phyloP scores from a whole-genome alignment of 2,329 filamentous ascomycete genomes.

The Pseudonectria buxi region DNA sequence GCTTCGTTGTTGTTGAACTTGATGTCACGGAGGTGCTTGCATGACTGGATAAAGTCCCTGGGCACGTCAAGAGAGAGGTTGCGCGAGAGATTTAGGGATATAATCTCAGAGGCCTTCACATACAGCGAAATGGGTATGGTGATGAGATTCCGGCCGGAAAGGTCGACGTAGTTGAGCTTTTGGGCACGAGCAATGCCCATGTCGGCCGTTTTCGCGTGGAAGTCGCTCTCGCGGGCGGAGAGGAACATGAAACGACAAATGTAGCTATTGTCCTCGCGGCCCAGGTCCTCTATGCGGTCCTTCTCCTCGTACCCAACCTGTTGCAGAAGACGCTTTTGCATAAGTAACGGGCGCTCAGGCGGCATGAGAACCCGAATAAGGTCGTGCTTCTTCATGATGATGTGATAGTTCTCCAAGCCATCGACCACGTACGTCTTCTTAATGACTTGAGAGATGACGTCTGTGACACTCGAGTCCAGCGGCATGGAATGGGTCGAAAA shows the following conservation, averaged over 20 bases:
- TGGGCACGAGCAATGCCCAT: constrained; percentile 74
- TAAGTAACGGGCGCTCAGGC: constrained; percentile 74
- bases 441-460: constrained; percentile 82
- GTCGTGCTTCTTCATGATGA: constrained; percentile 90
- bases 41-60: constrained; percentile 92
- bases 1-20: constrained; percentile 95
- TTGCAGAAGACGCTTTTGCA: constrained; percentile 86
- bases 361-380: constrained; percentile 73
- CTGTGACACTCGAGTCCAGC: constrained; percentile 75
- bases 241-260: constrained; percentile 93
- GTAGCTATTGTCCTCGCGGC: constrained; percentile 95
- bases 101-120: constrained; percentile 84
- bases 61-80: constrained; percentile 91
- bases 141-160: constrained; percentile 82
- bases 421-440: constrained; percentile 93
- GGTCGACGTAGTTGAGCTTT: constrained; percentile 90
- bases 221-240: constrained; percentile 80
- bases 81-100: constrained; percentile 85
- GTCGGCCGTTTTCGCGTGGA: constrained; percentile 62
- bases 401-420: constrained; percentile 87
- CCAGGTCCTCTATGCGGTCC: constrained; percentile 86
- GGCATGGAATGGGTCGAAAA: constrained; percentile 87
- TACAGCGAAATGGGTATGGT: constrained; percentile 95
- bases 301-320: constrained; percentile 85
- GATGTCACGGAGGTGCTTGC: constrained; percentile 85